A percentile compares a stretch with the other conserved stretches of the same genome.
These are phyloP conservation scores for Alternaria atra DNA, from an alignment of 2,329 filamentous ascomycete genomes.

Conservation along the genomic window DNA sequence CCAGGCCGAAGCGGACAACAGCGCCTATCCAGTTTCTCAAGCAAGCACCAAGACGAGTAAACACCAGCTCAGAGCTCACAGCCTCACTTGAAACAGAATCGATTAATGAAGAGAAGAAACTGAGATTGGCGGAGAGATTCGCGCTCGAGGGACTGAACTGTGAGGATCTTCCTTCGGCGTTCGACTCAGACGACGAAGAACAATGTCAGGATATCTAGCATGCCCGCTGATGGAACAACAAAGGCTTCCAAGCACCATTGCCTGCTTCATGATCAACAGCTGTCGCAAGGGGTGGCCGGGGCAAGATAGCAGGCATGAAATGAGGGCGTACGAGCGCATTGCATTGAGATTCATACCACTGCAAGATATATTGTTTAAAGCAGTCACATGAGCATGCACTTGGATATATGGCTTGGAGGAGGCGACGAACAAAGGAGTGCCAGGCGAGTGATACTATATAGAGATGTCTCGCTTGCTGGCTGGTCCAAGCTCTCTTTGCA, in stretches of 20 bases:
- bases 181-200: slow-evolving; percentile 36
- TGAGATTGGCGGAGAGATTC: slow-evolving; percentile 12
- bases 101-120: slow-evolving; percentile 8
- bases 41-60: slow-evolving; percentile 24
- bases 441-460: not conserved
- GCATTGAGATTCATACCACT: not conserved
- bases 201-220: slow-evolving; percentile 8
- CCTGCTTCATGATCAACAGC: not conserved
- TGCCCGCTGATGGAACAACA: not conserved
- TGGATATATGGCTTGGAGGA: not conserved
- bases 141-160: slow-evolving; percentile 18
- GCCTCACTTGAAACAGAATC: slow-evolving; percentile 15
- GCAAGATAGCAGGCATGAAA: not conserved
- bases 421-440: not conserved
- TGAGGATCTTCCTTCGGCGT: slow-evolving; percentile 32
- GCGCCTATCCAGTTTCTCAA: slow-evolving; percentile 21
- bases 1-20: slow-evolving; percentile 11
- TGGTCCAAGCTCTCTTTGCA: slow-evolving; percentile 10
- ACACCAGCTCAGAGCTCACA: slow-evolving; percentile 32
- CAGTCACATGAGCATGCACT: no score
- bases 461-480: not conserved
- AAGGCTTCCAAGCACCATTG: not conserved
- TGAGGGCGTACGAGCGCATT: not conserved
- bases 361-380: not conserved
- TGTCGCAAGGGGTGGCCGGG: not conserved